Percentiles rank a stretch among this genome's conserved stretches.
Evolutionary conservation across 805 yeast species (phyloP).

Genomic region (Komagataella pseudopastoris): DNA sequence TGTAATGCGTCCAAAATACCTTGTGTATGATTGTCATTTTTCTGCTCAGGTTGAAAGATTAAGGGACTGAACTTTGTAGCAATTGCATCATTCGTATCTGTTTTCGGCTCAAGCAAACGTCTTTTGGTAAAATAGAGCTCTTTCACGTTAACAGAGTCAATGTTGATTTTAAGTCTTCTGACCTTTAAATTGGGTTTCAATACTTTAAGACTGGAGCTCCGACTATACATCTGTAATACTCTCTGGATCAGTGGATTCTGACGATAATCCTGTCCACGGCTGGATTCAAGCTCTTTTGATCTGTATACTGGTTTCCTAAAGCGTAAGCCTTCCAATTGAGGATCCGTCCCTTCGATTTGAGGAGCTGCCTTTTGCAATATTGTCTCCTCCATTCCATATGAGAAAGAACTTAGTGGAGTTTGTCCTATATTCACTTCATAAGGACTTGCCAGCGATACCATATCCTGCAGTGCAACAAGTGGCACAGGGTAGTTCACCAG

Average conservation of each 20-base stretch:
- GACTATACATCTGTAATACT: constrained; percentile 1
- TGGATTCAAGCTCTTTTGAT: background rate
- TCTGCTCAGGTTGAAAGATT: background rate
- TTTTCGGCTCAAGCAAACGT: background rate
- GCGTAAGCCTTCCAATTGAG: constrained; percentile 8
- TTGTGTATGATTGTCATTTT: background rate
- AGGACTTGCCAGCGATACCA: background rate
- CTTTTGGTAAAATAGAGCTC: background rate
- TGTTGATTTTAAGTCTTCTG: constrained; percentile 10
- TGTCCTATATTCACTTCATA: background rate
- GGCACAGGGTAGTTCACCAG: background rate
- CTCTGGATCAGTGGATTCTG: background rate
- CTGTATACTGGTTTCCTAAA: constrained; percentile 21
- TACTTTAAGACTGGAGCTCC: constrained; percentile 8
- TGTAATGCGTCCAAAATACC: background rate
- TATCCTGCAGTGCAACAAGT: background rate
- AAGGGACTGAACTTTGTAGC: background rate
- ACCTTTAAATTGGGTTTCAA: constrained; percentile 15
- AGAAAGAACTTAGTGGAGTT: background rate
- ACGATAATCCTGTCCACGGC: background rate
- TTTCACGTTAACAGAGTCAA: constrained; percentile 1
- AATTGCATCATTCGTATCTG: constrained; percentile 1
- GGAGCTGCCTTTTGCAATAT: background rate
- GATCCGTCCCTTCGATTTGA: constrained; percentile 11
- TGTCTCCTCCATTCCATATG: background rate